A percentile compares a stretch with the other conserved stretches of the same genome.
These are phyloP conservation scores for Phialophora expanda DNA, from an alignment of 2,329 filamentous ascomycete species.

Conservation along the genomic window DNA sequence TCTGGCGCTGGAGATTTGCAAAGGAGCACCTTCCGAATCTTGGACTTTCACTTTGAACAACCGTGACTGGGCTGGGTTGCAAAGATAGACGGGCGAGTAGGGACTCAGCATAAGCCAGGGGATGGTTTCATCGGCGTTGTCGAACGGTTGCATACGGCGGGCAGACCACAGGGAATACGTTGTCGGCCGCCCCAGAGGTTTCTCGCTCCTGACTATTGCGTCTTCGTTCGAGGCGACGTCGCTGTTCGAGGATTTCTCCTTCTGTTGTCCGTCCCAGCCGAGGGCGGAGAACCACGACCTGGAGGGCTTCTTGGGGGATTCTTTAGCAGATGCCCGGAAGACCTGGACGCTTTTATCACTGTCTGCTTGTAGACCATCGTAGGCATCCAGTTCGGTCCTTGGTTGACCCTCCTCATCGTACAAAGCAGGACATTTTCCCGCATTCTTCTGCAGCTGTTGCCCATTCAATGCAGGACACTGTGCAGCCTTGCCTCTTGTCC, in stretches of 20 bases:
- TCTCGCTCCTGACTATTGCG: neutral
- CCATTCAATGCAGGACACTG: conserved; percentile 27
- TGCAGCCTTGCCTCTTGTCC: conserved; percentile 24
- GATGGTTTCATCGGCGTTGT: conserved; percentile 45
- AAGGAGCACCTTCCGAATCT: conserved; percentile 29
- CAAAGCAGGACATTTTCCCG: conserved; percentile 27
- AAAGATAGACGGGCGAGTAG: conserved; percentile 58
- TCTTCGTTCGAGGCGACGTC: neutral
- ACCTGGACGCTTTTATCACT: conserved; percentile 13
- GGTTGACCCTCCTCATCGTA: conserved; percentile 29
- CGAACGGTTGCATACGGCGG: conserved; percentile 41
- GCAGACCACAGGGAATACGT: conserved; percentile 26
- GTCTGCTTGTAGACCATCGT: conserved; percentile 14
- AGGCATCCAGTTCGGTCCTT: conserved; percentile 34
- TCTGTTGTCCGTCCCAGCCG: conserved; percentile 33
- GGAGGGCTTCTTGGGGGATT: conserved; percentile 8
- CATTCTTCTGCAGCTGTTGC: conserved; percentile 18
- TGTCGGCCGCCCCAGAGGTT: conserved; percentile 15
- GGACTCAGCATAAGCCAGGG: conserved; percentile 54
- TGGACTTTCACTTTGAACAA: conserved; percentile 34
- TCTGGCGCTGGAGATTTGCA: conserved; percentile 31
- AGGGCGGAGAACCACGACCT: conserved; percentile 30
- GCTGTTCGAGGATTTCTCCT: conserved; percentile 15
- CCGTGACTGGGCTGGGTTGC: conserved; percentile 31
- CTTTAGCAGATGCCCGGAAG: conserved; percentile 8